Percentiles rank a stretch among this genome's conserved stretches.
Evolutionary conservation across 2,329 filamentous ascomycete species (phyloP).

Genomic region (Hortaea werneckii): DNA sequence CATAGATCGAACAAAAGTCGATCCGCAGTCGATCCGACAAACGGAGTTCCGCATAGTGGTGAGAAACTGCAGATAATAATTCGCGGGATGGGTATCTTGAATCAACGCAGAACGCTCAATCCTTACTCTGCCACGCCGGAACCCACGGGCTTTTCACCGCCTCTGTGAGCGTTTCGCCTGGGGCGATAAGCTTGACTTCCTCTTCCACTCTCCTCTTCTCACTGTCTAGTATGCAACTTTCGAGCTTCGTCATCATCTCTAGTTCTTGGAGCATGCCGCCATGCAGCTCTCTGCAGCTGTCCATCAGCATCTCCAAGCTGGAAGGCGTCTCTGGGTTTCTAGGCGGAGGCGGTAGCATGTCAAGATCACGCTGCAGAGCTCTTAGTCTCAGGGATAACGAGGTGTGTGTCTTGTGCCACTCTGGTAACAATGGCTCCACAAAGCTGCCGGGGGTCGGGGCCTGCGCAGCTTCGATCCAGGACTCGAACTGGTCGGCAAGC

Average conservation of each 20-base stretch:
- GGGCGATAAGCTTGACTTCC: conserved; percentile 12
- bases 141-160: conserved; percentile 12
- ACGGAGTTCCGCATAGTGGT: too few species aligned
- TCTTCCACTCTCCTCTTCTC: conserved; percentile 51
- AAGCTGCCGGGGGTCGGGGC: conserved; percentile 36
- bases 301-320: conserved; percentile 41
- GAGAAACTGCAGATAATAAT: neutral
- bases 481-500: conserved; percentile 48
- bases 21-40: too few species aligned
- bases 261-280: conserved; percentile 54
- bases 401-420: conserved; percentile 51
- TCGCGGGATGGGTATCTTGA: conserved; percentile 4
- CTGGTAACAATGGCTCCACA: conserved; percentile 44
- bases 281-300: conserved; percentile 40
- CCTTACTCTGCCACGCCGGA: conserved; percentile 18
- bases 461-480: conserved; percentile 36
- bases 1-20: too few species aligned
- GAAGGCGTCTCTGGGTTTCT: conserved; percentile 8
- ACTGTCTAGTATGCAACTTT: conserved; percentile 44
- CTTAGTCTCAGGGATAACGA: conserved; percentile 46
- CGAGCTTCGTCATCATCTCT: conserved; percentile 51
- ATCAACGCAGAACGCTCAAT: conserved; percentile 3
- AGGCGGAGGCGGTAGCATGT: conserved; percentile 31
- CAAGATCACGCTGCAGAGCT: conserved; percentile 42
- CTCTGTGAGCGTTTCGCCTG: neutral